A percentile compares a stretch with the other conserved stretches of the same genome.
phyloP scores from a whole-genome alignment of 2,329 filamentous ascomycete genomes.

The Cephalotrichum gorgonifer region DNA sequence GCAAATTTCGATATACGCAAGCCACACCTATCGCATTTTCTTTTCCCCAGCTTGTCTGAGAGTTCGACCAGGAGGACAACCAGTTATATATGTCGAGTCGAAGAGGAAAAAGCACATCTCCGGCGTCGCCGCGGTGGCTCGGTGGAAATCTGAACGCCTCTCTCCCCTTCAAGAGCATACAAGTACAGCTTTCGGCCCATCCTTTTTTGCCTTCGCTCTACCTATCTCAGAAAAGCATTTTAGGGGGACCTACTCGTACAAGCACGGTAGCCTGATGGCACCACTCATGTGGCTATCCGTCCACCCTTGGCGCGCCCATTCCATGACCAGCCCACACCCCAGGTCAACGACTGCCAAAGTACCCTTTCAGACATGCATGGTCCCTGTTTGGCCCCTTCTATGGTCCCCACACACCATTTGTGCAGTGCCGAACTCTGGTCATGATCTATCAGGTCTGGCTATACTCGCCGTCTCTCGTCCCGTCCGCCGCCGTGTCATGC shows the following conservation, averaged over 20 bases:
- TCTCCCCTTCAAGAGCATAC: not conserved
- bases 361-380: not conserved
- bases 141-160: not conserved
- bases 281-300: conserved; percentile 2
- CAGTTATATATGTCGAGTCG: conserved; percentile 1
- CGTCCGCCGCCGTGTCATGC: not conserved
- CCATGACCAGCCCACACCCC: not conserved
- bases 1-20: not conserved
- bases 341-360: not conserved
- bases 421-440: not conserved
- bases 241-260: no score
- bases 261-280: not conserved
- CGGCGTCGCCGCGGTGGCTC: not conserved
- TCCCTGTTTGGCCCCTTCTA: not conserved
- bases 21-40: conserved; percentile 1
- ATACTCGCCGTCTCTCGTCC: not conserved
- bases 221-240: not conserved
- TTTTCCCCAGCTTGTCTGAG: not conserved
- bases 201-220: not conserved
- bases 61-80: not conserved
- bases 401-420: not conserved
- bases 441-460: not conserved
- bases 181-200: not conserved
- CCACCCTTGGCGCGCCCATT: not conserved
- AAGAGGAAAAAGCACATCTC: not conserved